These are phyloP conservation scores for Amylostereum chailletii DNA, from an alignment of 1,284 basidiomycete genomes.

Conservation along the genomic window DNA sequence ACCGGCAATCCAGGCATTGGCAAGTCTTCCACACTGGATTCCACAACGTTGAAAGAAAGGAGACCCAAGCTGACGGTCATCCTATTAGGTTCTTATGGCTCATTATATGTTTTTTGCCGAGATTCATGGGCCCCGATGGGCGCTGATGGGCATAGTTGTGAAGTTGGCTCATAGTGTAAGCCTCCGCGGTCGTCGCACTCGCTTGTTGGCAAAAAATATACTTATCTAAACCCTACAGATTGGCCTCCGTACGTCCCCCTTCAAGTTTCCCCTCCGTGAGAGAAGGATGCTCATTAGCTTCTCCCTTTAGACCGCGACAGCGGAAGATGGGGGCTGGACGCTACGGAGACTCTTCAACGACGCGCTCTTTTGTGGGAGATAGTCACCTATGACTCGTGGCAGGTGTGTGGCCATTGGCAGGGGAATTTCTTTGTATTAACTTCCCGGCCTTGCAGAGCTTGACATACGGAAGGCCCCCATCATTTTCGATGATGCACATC, in stretches of 20 bases:
- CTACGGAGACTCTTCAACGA: conserved; percentile 50
- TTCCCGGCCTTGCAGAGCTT: conserved; percentile 36
- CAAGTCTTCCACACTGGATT: conserved; percentile 28
- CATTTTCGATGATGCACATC: conserved; percentile 49
- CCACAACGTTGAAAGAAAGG: conserved; percentile 10
- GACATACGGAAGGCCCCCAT: conserved; percentile 64
- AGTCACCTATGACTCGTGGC: conserved; percentile 61
- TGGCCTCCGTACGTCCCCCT: conserved; percentile 46
- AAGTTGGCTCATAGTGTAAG: conserved; percentile 63
- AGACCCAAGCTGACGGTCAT: conserved; percentile 4
- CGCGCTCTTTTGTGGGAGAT: conserved; percentile 58
- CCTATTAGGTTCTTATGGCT: conserved; percentile 51
- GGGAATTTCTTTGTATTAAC: too few species aligned
- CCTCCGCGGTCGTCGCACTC: conserved; percentile 14
- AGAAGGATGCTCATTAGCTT: conserved; percentile 1
- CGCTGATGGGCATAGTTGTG: conserved; percentile 57
- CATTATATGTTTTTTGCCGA: conserved; percentile 64
- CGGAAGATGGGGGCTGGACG: conserved; percentile 53
- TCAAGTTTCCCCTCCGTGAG: conserved; percentile 2
- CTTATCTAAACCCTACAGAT: conserved; percentile 29
- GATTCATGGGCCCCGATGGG: conserved; percentile 59
- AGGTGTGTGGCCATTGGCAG: conserved; percentile 28
- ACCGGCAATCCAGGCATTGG: conserved; percentile 54
- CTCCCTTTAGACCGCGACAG: conserved; percentile 53
- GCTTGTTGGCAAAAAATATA: conserved; percentile 1